Base-by-base conservation (phyloP, 257 asterid genomes). In the Verbascum thapsus region DNA sequence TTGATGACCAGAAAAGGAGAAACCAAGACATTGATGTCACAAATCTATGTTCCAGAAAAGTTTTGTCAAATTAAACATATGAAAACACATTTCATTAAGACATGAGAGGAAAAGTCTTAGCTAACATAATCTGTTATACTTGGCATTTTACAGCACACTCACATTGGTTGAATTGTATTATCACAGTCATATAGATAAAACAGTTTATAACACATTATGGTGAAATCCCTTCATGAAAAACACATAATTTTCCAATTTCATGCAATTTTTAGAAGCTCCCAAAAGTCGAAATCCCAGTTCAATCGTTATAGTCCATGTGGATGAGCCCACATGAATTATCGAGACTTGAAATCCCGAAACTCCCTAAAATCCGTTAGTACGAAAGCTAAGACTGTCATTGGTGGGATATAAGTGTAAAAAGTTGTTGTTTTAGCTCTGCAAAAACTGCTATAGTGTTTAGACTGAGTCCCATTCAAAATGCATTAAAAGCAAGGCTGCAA, bases 401-500 rank as follows among this genome's bases (percentile, higher is more conserved):
- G 16, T 44, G 19, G 30, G 59, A 16, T n/a, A n/a, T n/a, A n/a
- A n/a, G 32, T 26, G 32, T 26, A 26, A 8, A 26, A 38, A 7
- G 44, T 26, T 43, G 51, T 67, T 45, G 69, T 10, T 57, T 63
- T 63, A 37, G 23, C 18, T 45, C 55, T 13, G 15, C 1, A 12
- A 8, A 15, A 41, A 40, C 68, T 37, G 63, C 58, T 41, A 19
- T 41, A 60, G 18, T 17, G 54, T 58, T 59, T 70, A 61, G 67
- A 61, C 63, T 56, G 20, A 58, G 39, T 43, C 70, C 2, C 5
- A 26, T 50, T 12, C 48, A 55, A 23, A 34, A 35, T 54, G 69
- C 75, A 67, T 68, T 68, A 20, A 68, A 67, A 50, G 64, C 22
- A 72, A 78, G 13, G 74, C 67, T 63, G 71, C 58, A 65, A 66